phyloP scores from a whole-genome alignment of 2,329 filamentous ascomycete species.

The Aspergillus ustus region DNA sequence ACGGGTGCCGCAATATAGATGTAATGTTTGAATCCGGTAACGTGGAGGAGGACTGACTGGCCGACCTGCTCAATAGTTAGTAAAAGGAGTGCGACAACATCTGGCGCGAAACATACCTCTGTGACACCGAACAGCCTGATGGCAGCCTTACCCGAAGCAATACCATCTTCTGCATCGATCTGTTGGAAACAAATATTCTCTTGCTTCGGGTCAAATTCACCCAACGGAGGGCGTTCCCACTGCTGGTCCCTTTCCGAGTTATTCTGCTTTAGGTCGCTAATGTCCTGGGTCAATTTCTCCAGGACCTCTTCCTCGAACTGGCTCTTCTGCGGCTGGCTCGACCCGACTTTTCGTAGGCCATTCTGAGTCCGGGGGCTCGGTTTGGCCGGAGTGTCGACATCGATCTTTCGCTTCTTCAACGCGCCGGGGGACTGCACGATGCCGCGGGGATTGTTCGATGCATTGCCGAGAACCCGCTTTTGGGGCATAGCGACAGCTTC shows the following conservation, averaged over 20 bases:
- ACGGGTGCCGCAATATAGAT: slow-evolving; percentile 89
- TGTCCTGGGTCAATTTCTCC: slow-evolving; percentile 94
- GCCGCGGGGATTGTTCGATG: slow-evolving; percentile 67
- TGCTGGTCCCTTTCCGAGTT: slow-evolving; percentile 93
- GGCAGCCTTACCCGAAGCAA: slow-evolving; percentile 72
- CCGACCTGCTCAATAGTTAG: slow-evolving; percentile 57
- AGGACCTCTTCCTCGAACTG: slow-evolving; percentile 92
- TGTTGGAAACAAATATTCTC: slow-evolving; percentile 88
- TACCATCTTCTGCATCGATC: slow-evolving; percentile 93
- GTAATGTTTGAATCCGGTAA: slow-evolving; percentile 95
- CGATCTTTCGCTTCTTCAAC: slow-evolving; percentile 83
- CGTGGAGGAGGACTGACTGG: slow-evolving; percentile 91
- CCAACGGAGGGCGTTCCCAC: slow-evolving; percentile 73
- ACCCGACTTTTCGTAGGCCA: slow-evolving; percentile 63
- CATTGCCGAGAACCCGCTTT: slow-evolving; percentile 74
- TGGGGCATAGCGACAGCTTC: slow-evolving; percentile 57
- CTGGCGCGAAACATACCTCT: slow-evolving; percentile 56
- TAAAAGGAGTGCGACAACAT: slow-evolving; percentile 15
- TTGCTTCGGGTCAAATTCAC: slow-evolving; percentile 64
- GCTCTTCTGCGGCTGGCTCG: slow-evolving; percentile 76
- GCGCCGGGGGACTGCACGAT: slow-evolving; percentile 58
- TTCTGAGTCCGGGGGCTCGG: slow-evolving; percentile 66
- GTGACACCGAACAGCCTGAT: slow-evolving; percentile 96
- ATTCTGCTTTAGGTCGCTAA: slow-evolving; percentile 79
- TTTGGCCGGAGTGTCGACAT: slow-evolving; percentile 56